These are phyloP conservation scores for Abelmoschus esculentus DNA, from an alignment of 345 rosid species.

Conservation along the genomic window DNA sequence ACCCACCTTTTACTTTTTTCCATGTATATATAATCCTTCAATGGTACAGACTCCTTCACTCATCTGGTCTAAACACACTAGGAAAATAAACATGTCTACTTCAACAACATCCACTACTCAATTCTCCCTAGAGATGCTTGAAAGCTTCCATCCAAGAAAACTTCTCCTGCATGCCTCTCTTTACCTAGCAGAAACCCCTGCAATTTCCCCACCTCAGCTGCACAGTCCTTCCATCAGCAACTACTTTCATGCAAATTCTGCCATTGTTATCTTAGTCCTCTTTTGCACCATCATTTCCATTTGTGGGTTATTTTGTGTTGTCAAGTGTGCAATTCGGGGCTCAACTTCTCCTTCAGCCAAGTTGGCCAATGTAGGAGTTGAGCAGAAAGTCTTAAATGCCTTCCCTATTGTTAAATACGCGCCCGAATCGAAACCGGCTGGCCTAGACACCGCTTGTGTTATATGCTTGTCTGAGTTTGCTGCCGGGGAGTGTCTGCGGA, in stretches of 20 bases:
- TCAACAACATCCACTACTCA: slow-evolving; percentile 18
- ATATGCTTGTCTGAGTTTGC: slow-evolving; percentile 41
- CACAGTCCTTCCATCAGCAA: slow-evolving; percentile 6
- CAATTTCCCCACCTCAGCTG: slow-evolving; percentile 21
- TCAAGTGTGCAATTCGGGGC: slow-evolving; percentile 31
- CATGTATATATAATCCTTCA: slow-evolving; percentile 3
- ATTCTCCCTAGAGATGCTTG: slow-evolving; percentile 18
- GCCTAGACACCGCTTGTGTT: slow-evolving; percentile 22
- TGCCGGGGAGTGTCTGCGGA: slow-evolving; percentile 33
- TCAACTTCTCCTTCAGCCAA: slow-evolving; percentile 23
- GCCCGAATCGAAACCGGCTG: slow-evolving; percentile 28
- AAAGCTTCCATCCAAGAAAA: slow-evolving; percentile 27
- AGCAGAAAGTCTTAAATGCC: slow-evolving; percentile 33
- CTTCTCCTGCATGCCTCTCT: slow-evolving; percentile 23
- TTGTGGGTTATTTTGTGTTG: slow-evolving; percentile 35
- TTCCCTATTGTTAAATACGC: slow-evolving; percentile 41
- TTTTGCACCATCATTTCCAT: slow-evolving; percentile 44
- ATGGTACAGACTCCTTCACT: background rate
- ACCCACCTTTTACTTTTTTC: slow-evolving; percentile 1
- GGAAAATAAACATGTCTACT: background rate
- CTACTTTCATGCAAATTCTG: slow-evolving; percentile 28
- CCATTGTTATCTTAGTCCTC: slow-evolving; percentile 43
- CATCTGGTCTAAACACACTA: background rate
- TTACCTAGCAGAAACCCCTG: slow-evolving; percentile 16
- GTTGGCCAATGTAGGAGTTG: slow-evolving; percentile 31